Evolutionary conservation across 371 early-diverging fungal genomes (phyloP), one percentile per base, ranked within the genome.

Genomic region (Mortierella sp.): DNA sequence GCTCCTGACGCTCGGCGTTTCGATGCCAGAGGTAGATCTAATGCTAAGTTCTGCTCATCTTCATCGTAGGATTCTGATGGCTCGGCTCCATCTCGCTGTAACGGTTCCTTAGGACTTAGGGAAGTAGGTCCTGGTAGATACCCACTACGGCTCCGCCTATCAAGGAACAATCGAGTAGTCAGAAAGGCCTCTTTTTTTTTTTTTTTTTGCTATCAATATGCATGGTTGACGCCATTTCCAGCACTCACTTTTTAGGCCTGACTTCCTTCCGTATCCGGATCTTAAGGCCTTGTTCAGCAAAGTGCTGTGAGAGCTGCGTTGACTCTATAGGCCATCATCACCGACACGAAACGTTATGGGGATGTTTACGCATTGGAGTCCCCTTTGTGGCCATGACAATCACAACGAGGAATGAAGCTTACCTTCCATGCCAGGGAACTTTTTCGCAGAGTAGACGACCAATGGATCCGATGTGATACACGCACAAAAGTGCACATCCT

Each of bases 241-340:
- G n/a, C n/a, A 38, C 58, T 3, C 70, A 76, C 78, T 76, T 76
- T 54, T 76, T 76, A 2, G 78, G 78, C 4, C 78, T 61, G 14
- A 76, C 66, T 63, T 89, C 90, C 59, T 89, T 90, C 45, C 96
- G 86, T 54, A 97, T 94, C 23, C 98, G 89, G 53, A 98, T 94
- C 74, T 96, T 96, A 26, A 98, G 81, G 0, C 98, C 98, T 79
- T 98, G 98, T 56, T 96, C 96, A 18, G 97, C 96, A 87, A 98
- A 96, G 12, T 92, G 85, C 46, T 93, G 87, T 12, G 96, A 94
- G 24, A 97, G 76, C 54, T 83, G 83, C 0, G 97, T 98, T 0
- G 96, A 95, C 64, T 95, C 97, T 89, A 63, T 34, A 28, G 3
- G 21, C 6, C 2, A 47, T 42, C 1, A 39, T 38, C 13, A 45